A percentile compares a stretch with the other conserved stretches of the same genome.
Evolutionary conservation across 1,139 yeast genomes (phyloP).

Genomic region (Geotrichum siamense): DNA sequence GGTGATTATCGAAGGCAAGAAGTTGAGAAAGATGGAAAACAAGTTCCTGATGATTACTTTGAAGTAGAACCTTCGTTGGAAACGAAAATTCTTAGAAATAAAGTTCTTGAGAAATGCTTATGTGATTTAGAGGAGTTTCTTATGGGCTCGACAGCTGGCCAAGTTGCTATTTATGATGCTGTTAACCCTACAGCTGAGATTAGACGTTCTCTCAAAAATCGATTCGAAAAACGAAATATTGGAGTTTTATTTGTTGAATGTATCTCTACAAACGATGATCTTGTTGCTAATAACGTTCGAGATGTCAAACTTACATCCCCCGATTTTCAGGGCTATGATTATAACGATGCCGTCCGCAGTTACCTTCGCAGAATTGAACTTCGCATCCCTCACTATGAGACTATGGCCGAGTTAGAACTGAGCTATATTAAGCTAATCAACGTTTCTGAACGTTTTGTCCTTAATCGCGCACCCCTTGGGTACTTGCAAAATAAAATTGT

Average conservation of each 20-base stretch:
- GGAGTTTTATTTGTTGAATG: slow-evolving; percentile 86
- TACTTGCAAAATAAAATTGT: slow-evolving; percentile 84
- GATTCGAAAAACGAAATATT: slow-evolving; percentile 42
- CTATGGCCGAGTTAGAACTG: slow-evolving; percentile 45
- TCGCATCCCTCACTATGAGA: slow-evolving; percentile 42
- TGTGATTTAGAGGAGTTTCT: slow-evolving; percentile 67
- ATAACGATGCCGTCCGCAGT: slow-evolving; percentile 38
- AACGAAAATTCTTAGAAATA: slow-evolving; percentile 50
- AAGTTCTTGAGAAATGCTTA: slow-evolving; percentile 58
- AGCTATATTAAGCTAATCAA: slow-evolving; percentile 77
- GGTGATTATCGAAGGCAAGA: slow-evolving; percentile 80
- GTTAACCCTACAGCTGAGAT: slow-evolving; percentile 74
- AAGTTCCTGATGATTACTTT: slow-evolving; percentile 65
- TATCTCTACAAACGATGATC: slow-evolving; percentile 62
- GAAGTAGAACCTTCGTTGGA: slow-evolving; percentile 53
- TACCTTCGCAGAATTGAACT: slow-evolving; percentile 42
- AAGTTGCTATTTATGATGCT: slow-evolving; percentile 94
- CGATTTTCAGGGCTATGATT: slow-evolving; percentile 72
- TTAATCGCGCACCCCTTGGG: slow-evolving; percentile 77
- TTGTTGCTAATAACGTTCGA: slow-evolving; percentile 69
- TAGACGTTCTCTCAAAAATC: slow-evolving; percentile 50
- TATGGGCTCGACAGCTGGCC: slow-evolving; percentile 64
- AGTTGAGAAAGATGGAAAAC: slow-evolving; percentile 37
- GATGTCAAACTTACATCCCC: slow-evolving; percentile 80
- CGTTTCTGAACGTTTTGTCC: slow-evolving; percentile 79